These are phyloP conservation scores for Saksenaea vasiformis DNA, from an alignment of 371 early-diverging fungal genomes.

Conservation along the genomic window DNA sequence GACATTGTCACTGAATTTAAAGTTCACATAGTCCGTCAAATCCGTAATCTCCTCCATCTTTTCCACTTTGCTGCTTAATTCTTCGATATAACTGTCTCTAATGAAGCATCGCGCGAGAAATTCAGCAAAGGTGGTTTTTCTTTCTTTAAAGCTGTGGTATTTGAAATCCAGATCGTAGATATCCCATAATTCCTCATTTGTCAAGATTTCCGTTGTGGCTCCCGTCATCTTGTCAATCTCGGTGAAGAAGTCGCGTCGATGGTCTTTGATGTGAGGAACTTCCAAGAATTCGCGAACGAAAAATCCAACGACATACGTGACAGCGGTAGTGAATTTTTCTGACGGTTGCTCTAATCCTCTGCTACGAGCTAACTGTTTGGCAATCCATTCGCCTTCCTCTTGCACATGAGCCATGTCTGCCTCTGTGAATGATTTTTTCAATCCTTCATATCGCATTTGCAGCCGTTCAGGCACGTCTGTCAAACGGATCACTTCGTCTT, in stretches of 20 bases:
- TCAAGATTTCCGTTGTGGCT: constrained; percentile 56
- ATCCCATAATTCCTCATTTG: constrained; percentile 81
- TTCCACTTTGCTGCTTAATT: constrained; percentile 49
- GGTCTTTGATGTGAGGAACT: constrained; percentile 89
- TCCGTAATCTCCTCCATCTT: constrained; percentile 78
- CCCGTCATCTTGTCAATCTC: constrained; percentile 44
- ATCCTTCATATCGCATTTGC: constrained; percentile 68
- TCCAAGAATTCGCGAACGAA: constrained; percentile 78
- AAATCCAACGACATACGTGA: constrained; percentile 66
- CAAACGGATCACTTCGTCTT: constrained; percentile 86
- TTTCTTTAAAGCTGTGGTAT: constrained; percentile 70
- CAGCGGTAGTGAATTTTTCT: constrained; percentile 32
- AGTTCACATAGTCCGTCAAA: constrained; percentile 73
- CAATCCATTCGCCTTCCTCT: constrained; percentile 63
- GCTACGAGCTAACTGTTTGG: constrained; percentile 39
- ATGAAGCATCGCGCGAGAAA: constrained; percentile 49
- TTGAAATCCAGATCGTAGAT: constrained; percentile 86
- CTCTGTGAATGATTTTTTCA: constrained; percentile 36
- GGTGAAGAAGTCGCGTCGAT: constrained; percentile 85
- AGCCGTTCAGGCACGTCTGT: constrained; percentile 93
- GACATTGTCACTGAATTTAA: constrained; percentile 65
- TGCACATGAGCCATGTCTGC: constrained; percentile 53
- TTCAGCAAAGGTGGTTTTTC: constrained; percentile 48
- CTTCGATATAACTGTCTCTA: constrained; percentile 52
- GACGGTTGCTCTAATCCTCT: constrained; percentile 27